Conservation (phyloP, 805 yeast species). For the Candida maesae region DNA sequence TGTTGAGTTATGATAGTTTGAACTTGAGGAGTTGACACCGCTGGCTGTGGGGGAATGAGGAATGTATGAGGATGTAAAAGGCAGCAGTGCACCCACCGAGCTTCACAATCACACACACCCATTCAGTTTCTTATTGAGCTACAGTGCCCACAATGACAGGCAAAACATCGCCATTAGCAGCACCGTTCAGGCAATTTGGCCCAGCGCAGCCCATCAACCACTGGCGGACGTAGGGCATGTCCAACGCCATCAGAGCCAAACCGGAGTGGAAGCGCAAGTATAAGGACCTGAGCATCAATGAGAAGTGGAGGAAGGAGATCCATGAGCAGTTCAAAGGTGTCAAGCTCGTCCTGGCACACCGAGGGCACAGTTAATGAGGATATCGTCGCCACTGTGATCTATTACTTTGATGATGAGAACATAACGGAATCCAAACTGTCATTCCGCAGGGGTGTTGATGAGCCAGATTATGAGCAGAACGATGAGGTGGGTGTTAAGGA, state of each 20-base stretch:
- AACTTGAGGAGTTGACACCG: too few species aligned
- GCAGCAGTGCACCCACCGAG: too few species aligned
- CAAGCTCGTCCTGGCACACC: conserved; percentile 7
- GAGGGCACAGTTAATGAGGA: conserved; percentile 12
- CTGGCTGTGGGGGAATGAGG: too few species aligned
- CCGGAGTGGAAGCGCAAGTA: conserved; percentile 10
- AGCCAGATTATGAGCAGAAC: conserved; percentile 8
- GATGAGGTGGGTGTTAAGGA: conserved; percentile 1
- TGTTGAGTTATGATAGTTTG: too few species aligned
- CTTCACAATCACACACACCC: too few species aligned
- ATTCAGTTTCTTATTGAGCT: too few species aligned
- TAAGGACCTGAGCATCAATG: conserved; percentile 2
- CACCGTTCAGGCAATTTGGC: too few species aligned
- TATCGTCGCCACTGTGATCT: conserved; percentile 10
- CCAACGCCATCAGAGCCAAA: conserved; percentile 6
- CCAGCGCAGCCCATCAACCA: conserved; percentile 5
- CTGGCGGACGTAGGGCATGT: conserved; percentile 7
- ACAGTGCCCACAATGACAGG: too few species aligned
- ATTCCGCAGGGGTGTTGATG: conserved; percentile 6
- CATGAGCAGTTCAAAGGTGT: conserved; percentile 3
- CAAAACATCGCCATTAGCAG: too few species aligned
- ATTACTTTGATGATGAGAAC: conserved; percentile 10
- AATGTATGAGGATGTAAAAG: too few species aligned
- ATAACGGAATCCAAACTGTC: conserved; percentile 4
- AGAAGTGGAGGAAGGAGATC: conserved; percentile 5